Evolutionary conservation across 2,329 filamentous ascomycete genomes (phyloP).

Genomic region (Xylaria sp.): DNA sequence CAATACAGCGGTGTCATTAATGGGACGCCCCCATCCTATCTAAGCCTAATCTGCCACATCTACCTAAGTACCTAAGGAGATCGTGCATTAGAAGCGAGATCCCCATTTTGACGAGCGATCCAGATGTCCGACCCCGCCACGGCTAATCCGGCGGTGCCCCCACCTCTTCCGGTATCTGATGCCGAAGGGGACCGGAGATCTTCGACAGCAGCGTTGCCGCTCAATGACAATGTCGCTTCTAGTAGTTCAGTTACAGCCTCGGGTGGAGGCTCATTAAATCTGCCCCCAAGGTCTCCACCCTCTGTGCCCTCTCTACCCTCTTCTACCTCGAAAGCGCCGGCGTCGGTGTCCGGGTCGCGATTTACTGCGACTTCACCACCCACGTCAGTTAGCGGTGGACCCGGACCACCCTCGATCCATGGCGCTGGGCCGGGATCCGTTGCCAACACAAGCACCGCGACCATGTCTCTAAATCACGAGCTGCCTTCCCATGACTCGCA

Average conservation of each 20-base stretch:
- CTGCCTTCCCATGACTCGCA: constrained; percentile 58
- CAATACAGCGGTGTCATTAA: constrained; percentile 37
- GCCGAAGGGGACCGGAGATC: constrained; percentile 22
- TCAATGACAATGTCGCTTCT: constrained; percentile 18
- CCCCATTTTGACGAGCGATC: constrained; percentile 8
- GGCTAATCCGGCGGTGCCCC: constrained; percentile 25
- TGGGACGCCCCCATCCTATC: constrained; percentile 20
- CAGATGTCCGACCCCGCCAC: constrained; percentile 34
- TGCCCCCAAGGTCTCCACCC: constrained; percentile 23
- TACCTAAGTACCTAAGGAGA: constrained; percentile 6
- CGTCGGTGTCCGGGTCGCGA: constrained; percentile 35
- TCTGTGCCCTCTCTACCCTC: constrained; percentile 32
- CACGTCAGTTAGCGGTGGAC: constrained; percentile 30
- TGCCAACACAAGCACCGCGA: constrained; percentile 17
- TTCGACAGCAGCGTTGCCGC: constrained; percentile 27
- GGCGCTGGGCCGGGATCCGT: constrained; percentile 15
- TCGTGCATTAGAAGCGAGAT: constrained; percentile 16
- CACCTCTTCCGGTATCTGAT: constrained; percentile 27
- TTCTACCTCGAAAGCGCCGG: constrained; percentile 32
- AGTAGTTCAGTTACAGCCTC: constrained; percentile 15
- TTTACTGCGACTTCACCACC: constrained; percentile 36
- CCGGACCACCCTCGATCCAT: constrained; percentile 2
- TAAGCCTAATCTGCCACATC: constrained; percentile 5
- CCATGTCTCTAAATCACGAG: constrained; percentile 46
- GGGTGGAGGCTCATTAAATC: constrained; percentile 24